phyloP scores from a whole-genome alignment of 306 rosid species.

The Myrica gale region DNA sequence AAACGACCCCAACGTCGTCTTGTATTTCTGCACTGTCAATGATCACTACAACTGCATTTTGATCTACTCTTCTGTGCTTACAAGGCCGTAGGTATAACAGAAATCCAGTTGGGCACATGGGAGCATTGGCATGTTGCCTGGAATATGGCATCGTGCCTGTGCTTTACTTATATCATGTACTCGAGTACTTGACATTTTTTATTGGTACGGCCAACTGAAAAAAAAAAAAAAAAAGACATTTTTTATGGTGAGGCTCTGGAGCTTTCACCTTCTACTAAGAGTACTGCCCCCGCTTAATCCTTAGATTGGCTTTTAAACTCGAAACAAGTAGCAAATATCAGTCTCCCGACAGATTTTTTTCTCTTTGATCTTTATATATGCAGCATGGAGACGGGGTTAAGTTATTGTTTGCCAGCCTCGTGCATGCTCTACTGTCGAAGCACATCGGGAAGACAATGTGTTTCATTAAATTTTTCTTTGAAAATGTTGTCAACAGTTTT shows the following conservation, averaged over 20 bases:
- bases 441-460: too few relatives aligned
- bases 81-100: neutral
- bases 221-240: neutral
- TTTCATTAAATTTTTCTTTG: too few relatives aligned
- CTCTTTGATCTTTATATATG: neutral
- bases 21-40: neutral
- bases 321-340: neutral
- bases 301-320: neutral
- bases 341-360: neutral
- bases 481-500: too few relatives aligned
- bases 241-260: neutral
- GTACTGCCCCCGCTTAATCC: neutral
- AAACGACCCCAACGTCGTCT: neutral
- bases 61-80: neutral
- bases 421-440: too few relatives aligned
- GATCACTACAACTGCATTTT: too few relatives aligned
- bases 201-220: neutral
- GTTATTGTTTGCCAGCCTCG: too few relatives aligned
- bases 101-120: neutral
- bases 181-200: neutral
- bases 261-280: neutral
- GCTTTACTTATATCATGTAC: neutral
- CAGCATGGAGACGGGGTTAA: neutral
- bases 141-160: neutral
- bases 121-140: slow-evolving; percentile 8